These are phyloP conservation scores for cucumber (Cucumis sativus) DNA, from an alignment of 306 rosid species.

Conservation along the genomic window DNA sequence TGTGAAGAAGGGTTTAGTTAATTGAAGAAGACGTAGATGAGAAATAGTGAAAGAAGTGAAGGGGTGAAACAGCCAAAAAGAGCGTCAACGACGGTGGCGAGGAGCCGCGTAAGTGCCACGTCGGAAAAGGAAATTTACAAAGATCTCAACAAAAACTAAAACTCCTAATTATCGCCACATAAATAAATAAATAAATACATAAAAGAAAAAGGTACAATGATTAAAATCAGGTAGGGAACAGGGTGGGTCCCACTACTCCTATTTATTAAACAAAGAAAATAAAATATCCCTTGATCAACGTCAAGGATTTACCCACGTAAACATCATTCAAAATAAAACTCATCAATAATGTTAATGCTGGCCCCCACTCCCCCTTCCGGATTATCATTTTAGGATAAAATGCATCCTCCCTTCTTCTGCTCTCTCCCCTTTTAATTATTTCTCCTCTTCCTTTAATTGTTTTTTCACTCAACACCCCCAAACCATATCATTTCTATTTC, in stretches of 20 bases:
- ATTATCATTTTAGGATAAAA: background rate
- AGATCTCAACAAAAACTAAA: background rate
- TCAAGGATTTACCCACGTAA: slow-evolving; percentile 15
- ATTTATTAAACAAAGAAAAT: no score
- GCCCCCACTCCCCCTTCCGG: background rate
- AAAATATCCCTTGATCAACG: background rate
- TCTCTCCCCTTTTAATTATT: background rate
- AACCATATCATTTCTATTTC: background rate
- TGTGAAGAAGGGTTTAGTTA: no score
- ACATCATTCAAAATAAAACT: background rate
- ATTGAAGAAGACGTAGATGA: no score
- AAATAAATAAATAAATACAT: no score
- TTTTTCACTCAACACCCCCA: background rate
- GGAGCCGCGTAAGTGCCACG: slow-evolving; percentile 6
- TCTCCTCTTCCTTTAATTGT: background rate
- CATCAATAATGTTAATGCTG: background rate
- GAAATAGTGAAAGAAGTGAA: no score
- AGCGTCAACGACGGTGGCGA: background rate
- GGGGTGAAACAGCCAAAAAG: no score
- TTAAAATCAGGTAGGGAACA: slow-evolving; percentile 2
- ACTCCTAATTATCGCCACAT: background rate
- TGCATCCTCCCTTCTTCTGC: slow-evolving; percentile 1
- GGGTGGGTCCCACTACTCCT: slow-evolving; percentile 12
- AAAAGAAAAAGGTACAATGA: background rate
- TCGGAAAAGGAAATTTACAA: background rate